Evolutionary conservation across 2,329 filamentous ascomycete genomes (phyloP), one percentile per base, ranked within the genome.

Genomic region (Penicillium frequentans): DNA sequence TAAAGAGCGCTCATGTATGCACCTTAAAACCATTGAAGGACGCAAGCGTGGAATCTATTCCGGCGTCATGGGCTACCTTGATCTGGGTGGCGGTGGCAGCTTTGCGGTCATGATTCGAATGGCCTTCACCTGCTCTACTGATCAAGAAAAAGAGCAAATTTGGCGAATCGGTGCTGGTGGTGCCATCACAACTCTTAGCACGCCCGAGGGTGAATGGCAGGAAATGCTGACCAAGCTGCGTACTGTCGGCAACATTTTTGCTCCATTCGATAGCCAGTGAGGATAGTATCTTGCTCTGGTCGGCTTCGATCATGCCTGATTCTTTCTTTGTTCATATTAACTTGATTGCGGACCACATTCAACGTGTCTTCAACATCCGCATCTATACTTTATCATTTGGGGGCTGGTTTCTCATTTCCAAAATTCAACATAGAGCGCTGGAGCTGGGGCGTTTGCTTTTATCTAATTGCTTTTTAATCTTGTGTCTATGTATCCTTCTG

Each of bases 101-200:
- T 97, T 93, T 82, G 95, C 90, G 63, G 95, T 98, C 19, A 87
- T 92, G 1, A 98, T 98, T 60, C 83, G 93, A 24, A 93, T 88
- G 48, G 84, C 93, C 67, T 92, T 93, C 48, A 74, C 68, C 48
- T 70, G 61, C n/a, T 55, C 60, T 35, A 64, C 73, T 21, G 58
- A 65, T 13, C 50, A 63, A 33, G 51, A 59, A 9, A 26, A 14
- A 26, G 57, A 57, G 27, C 73, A 79, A 53, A 67, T 68, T 21
- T 98, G 93, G 93, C 84, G 85, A 42, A 86, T 97, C 37, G 93
- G 93, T 5, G 93, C 93, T 6, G 95, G 93, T 1, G 95, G 93
- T 1, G 93, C 93, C 0, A 87, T 98, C 16, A 98, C 93, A 1
- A 88, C 87, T 24, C 79, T 96, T 56, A 96, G 92, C 71, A 90